Percentiles rank a stretch among this genome's conserved stretches.
These are phyloP conservation scores for Takakia lepidozioides DNA, from an alignment of 225 moss, liverwort and hornwort genomes.

Conservation along the genomic window DNA sequence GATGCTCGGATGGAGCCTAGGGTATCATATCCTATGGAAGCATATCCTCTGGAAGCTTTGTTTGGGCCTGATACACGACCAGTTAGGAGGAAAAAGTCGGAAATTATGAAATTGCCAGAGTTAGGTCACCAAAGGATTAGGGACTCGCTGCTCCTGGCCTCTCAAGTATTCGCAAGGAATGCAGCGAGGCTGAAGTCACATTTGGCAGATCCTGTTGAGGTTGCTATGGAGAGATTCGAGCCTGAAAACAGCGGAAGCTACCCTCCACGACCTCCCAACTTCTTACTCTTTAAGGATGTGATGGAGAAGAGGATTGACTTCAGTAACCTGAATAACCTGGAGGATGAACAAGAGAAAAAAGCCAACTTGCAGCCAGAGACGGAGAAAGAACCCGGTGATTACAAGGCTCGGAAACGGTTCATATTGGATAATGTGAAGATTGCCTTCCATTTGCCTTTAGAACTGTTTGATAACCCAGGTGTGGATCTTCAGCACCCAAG, in stretches of 20 bases:
- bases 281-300: constrained; percentile 42
- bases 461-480: constrained; percentile 74
- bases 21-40: background rate
- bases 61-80: background rate
- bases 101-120: background rate
- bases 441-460: constrained; percentile 47
- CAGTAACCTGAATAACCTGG: constrained; percentile 41
- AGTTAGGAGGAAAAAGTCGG: background rate
- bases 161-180: constrained; percentile 13
- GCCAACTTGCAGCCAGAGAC: constrained; percentile 49
- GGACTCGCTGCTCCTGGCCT: constrained; percentile 24
- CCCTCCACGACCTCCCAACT: constrained; percentile 28
- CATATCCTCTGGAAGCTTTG: background rate
- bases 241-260: constrained; percentile 44
- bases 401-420: constrained; percentile 17
- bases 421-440: constrained; percentile 33
- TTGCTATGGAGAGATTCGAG: constrained; percentile 19
- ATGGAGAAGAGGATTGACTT: constrained; percentile 16
- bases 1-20: background rate
- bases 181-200: background rate
- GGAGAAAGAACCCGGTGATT: constrained; percentile 31
- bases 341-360: constrained; percentile 41
- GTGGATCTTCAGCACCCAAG: constrained; percentile 63
- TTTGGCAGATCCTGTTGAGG: background rate
- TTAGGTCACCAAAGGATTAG: constrained; percentile 1